These are phyloP conservation scores for Boletus rubescentipes DNA, from an alignment of 768 basidiomycete species.

Conservation along the genomic window DNA sequence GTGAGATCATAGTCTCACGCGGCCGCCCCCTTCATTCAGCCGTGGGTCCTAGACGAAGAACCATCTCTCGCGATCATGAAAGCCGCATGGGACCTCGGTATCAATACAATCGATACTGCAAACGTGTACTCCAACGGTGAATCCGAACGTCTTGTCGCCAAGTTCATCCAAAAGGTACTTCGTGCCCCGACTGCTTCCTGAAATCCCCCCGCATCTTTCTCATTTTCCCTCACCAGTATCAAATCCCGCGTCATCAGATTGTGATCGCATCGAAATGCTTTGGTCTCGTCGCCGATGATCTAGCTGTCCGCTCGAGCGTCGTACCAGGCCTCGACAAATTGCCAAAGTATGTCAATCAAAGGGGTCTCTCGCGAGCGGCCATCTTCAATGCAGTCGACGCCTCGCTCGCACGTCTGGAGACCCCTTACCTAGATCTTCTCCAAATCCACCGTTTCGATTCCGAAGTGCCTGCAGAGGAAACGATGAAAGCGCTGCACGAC, in stretches of 20 bases:
- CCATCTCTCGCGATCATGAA: slow-evolving; percentile 35
- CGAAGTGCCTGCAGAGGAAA: slow-evolving; percentile 40
- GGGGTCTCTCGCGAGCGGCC: slow-evolving; percentile 35
- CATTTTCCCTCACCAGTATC: slow-evolving; percentile 15
- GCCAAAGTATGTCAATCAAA: slow-evolving; percentile 29
- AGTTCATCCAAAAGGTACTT: slow-evolving; percentile 37
- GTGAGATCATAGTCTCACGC: background rate
- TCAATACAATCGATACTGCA: slow-evolving; percentile 41
- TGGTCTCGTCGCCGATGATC: slow-evolving; percentile 13
- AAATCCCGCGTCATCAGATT: slow-evolving; percentile 33
- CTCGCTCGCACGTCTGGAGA: slow-evolving; percentile 35
- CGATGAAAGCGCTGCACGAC: slow-evolving; percentile 52
- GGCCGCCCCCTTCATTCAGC: background rate
- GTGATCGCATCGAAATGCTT: slow-evolving; percentile 32
- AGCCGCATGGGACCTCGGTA: slow-evolving; percentile 39
- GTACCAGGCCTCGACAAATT: background rate
- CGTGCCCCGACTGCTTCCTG: background rate
- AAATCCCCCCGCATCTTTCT: slow-evolving; percentile 1
- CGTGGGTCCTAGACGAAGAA: slow-evolving; percentile 31
- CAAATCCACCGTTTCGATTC: slow-evolving; percentile 47
- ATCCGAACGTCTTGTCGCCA: slow-evolving; percentile 37
- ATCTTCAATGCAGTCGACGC: slow-evolving; percentile 39
- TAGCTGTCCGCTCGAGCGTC: background rate
- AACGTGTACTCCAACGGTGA: slow-evolving; percentile 36
- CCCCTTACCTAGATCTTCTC: slow-evolving; percentile 39